Base-by-base conservation (phyloP, 257 asterid genomes). In the Knoxia roxburghii region DNA sequence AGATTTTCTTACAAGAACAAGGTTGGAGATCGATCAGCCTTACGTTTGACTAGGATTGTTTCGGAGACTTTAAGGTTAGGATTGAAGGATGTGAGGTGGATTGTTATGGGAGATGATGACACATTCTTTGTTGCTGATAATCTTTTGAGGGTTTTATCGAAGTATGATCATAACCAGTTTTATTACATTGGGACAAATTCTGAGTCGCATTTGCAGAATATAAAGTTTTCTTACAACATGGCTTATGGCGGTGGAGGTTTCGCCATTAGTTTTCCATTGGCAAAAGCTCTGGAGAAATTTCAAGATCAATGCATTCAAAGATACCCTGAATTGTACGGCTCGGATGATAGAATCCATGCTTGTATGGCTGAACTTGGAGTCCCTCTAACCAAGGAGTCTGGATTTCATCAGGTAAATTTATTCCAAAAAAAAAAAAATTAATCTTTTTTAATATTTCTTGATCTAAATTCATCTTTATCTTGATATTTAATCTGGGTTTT, bases 211-310 rank as follows among this genome's bases (percentile, higher is more conserved):
- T n/a, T 73, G 40, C 87, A 82, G 21, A 79, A 77, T 49, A 69
- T 74, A 6, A 30, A 33, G 11, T 82, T 82, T 18, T 76, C 84
- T 4, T 78, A 70, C 43, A 69, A 68, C 40, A 82, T 79, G 87
- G 87, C 81, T 35, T 82, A 65, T 51, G 87, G 87, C 0, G 84
- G 84, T 1, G 84, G 81, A 0, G 84, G 84, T 7, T 69, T 82
- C 48, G 84, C 81, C n/a, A 60, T 82, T 20, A 79, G 87, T 18
- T 79, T 73, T 43, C 76, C 81, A 21, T 55, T 82, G 70, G 84
- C 82, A 1, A 70, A 37, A 26, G 78, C 75, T 20, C 64, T 82
- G 10, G 81, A 62, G 61, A 75, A 72, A 3, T 74, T 82, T 21
- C 84, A 82, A 71, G 84, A 82, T 61, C 27, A 64, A 12, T 79